Evolutionary conservation across 139 green algal species (phyloP).

Genomic region (Eudorina sp.): DNA sequence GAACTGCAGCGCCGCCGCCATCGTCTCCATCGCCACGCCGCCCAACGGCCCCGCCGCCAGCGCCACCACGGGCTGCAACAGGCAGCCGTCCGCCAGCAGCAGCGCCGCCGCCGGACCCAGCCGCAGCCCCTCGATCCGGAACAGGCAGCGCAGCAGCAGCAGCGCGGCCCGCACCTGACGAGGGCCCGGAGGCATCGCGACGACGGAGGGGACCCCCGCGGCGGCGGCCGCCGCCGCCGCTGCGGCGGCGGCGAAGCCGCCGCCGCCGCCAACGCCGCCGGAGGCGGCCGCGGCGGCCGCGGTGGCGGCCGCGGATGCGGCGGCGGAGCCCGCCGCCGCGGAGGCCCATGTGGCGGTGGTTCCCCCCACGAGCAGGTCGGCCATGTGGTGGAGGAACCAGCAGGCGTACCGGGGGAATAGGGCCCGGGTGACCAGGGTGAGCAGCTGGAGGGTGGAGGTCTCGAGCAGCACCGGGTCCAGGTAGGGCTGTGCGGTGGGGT

Average conservation of each 20-base stretch:
- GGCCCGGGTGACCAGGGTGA: conserved; percentile 1
- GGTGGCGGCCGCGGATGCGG: neutral
- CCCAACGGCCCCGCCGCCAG: conserved; percentile 32
- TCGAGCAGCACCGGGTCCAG: conserved; percentile 14
- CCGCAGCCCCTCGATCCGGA: conserved; percentile 41
- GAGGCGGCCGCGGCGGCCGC: neutral
- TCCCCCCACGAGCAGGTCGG: conserved; percentile 34
- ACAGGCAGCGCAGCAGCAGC: conserved; percentile 53
- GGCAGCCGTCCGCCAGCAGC: conserved; percentile 35
- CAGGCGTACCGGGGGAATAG: conserved; percentile 58
- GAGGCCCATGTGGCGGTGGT: conserved; percentile 20
- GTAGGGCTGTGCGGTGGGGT: neutral
- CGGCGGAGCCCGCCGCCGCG: neutral
- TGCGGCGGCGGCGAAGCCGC: neutral
- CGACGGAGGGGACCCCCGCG: neutral
- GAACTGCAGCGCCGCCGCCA: conserved; percentile 19
- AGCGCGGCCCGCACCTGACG: conserved; percentile 49
- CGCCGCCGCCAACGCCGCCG: neutral
- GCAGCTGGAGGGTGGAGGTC: conserved; percentile 38
- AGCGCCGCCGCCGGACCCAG: conserved; percentile 34
- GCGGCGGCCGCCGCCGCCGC: neutral
- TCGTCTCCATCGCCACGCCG: conserved; percentile 1
- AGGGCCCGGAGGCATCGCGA: neutral
- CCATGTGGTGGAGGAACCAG: conserved; percentile 49
- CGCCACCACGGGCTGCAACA: conserved; percentile 46